A percentile compares a stretch with the other conserved stretches of the same genome.
Conservation (phyloP, 2,329 filamentous ascomycete genomes). For the Dryadomyces sulphureus region DNA sequence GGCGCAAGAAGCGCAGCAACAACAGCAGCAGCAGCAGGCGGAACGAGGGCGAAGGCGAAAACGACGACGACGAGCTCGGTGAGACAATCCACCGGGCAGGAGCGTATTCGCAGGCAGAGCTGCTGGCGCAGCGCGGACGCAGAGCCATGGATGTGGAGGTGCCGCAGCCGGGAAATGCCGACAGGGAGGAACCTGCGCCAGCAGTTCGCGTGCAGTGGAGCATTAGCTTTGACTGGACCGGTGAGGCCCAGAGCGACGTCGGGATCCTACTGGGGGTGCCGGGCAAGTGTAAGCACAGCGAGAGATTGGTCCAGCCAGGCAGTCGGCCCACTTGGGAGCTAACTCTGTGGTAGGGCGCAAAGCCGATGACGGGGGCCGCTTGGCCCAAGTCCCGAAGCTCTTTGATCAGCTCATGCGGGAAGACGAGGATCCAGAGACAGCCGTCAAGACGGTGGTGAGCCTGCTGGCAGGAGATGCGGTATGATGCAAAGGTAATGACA, state of each 20-base stretch:
- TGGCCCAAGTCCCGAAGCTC: conserved; percentile 42
- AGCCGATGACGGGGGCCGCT: conserved; percentile 37
- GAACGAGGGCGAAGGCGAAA: conserved; percentile 10
- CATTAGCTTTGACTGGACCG: conserved; percentile 57
- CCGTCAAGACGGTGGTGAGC: conserved; percentile 45
- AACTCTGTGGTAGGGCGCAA: conserved; percentile 39
- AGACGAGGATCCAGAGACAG: conserved; percentile 37
- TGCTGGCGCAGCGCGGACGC: conserved; percentile 39
- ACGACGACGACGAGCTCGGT: conserved; percentile 7
- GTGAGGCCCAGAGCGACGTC: conserved; percentile 49
- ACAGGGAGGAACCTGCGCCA: conserved; percentile 15
- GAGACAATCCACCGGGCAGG: conserved; percentile 12
- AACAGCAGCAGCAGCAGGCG: conserved; percentile 3
- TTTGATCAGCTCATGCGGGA: conserved; percentile 45
- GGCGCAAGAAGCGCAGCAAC: conserved; percentile 11
- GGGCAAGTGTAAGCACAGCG: conserved; percentile 41
- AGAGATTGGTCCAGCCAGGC: neutral
- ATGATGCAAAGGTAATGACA: too few species aligned
- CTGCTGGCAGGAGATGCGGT: conserved; percentile 34
- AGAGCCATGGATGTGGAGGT: conserved; percentile 35
- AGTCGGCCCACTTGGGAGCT: too few species aligned
- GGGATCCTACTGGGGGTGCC: conserved; percentile 41
- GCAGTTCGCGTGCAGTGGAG: conserved; percentile 43
- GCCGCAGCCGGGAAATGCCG: conserved; percentile 10
- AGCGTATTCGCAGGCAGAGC: conserved; percentile 23